Evolutionary conservation across 805 yeast species (phyloP).

Genomic region (Candida maesae): DNA sequence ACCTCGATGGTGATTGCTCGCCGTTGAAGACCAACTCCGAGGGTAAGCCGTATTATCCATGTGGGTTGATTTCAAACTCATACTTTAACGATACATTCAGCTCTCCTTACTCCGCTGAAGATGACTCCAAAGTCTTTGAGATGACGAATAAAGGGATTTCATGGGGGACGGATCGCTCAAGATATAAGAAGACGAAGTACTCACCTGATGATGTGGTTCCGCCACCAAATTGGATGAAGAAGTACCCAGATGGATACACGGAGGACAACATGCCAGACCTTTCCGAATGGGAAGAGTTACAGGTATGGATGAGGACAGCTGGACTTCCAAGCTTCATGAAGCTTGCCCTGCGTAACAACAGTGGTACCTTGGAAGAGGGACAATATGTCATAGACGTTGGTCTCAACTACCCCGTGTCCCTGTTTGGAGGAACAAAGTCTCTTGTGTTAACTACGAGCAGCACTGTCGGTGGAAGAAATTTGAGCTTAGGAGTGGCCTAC

Average conservation of each 20-base stretch:
- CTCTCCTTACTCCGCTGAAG: slow-evolving; percentile 35
- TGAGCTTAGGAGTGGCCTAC: slow-evolving; percentile 81
- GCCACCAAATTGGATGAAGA: slow-evolving; percentile 85
- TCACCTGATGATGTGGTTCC: slow-evolving; percentile 73
- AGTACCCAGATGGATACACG: slow-evolving; percentile 87
- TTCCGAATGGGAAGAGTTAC: slow-evolving; percentile 74
- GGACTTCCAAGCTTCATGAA: slow-evolving; percentile 89
- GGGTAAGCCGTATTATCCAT: slow-evolving; percentile 77
- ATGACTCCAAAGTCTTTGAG: slow-evolving; percentile 5
- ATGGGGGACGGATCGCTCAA: slow-evolving; percentile 74
- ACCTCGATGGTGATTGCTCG: slow-evolving; percentile 52
- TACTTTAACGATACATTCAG: slow-evolving; percentile 83
- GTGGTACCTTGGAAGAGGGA: slow-evolving; percentile 54
- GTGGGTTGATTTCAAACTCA: slow-evolving; percentile 94
- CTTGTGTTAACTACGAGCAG: slow-evolving; percentile 77
- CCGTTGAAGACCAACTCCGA: slow-evolving; percentile 52
- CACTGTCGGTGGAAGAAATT: slow-evolving; percentile 83
- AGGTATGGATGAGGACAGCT: slow-evolving; percentile 98
- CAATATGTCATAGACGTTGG: slow-evolving; percentile 65
- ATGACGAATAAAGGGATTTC: slow-evolving; percentile 59
- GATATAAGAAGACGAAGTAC: slow-evolving; percentile 73
- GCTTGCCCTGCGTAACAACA: slow-evolving; percentile 64
- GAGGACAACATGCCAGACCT: slow-evolving; percentile 74
- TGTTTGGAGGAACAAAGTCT: slow-evolving; percentile 87
- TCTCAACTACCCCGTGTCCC: slow-evolving; percentile 74